Evolutionary conservation across 306 rosid genomes (phyloP).

Genomic region (Acmispon strigosus): DNA sequence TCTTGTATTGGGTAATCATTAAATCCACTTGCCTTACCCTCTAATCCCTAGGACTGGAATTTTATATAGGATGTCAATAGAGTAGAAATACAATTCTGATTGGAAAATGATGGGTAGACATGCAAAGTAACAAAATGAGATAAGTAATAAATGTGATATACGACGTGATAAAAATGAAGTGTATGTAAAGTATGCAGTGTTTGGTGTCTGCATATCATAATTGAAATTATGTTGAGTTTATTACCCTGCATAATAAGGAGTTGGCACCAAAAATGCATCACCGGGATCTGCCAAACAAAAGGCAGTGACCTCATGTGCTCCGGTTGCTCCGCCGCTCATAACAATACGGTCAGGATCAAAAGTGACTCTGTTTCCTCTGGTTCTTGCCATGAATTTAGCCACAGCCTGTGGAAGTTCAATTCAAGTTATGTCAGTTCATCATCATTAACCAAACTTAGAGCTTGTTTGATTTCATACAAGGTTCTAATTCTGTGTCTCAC

Average conservation of each 20-base stretch:
- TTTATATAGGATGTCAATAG: background rate
- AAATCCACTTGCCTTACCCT: background rate
- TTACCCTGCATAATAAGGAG: conserved; percentile 83
- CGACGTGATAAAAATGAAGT: too few species aligned
- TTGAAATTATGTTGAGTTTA: background rate
- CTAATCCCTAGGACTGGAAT: background rate
- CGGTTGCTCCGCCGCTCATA: conserved; percentile 91
- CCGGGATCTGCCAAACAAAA: conserved; percentile 83
- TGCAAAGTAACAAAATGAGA: too few species aligned
- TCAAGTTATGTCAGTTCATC: background rate
- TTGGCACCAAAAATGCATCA: conserved; percentile 74
- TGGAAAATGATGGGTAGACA: too few species aligned
- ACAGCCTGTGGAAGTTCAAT: conserved; percentile 46
- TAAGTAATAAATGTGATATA: too few species aligned
- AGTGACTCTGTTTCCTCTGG: conserved; percentile 59
- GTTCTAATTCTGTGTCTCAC: conserved; percentile 21
- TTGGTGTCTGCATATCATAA: too few species aligned
- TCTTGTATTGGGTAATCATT: background rate
- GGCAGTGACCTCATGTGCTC: conserved; percentile 66
- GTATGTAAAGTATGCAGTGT: too few species aligned
- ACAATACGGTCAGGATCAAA: conserved; percentile 72
- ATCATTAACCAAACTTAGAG: background rate
- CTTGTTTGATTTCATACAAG: background rate
- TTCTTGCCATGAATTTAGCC: conserved; percentile 65
- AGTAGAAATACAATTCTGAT: background rate